phyloP scores from a whole-genome alignment of 2,329 filamentous ascomycete genomes.

The Colletotrichum sp. region DNA sequence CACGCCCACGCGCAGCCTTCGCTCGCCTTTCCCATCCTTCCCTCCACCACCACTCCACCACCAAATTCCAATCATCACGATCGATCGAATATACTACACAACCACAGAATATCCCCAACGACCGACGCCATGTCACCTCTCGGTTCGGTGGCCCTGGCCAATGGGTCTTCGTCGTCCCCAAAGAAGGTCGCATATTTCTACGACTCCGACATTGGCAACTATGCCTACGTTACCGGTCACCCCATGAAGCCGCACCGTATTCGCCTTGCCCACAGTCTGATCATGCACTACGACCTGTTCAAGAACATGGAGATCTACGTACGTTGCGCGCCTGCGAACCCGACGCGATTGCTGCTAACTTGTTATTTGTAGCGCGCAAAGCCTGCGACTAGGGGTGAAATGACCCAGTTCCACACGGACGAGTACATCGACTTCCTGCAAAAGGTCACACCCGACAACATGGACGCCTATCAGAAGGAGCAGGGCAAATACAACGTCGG shows the following conservation, averaged over 20 bases:
- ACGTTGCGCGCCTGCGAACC: slow-evolving; percentile 51
- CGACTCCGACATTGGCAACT: slow-evolving; percentile 97
- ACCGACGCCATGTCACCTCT: slow-evolving; percentile 29
- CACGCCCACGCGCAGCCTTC: slow-evolving; percentile 15
- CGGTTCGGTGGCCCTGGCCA: slow-evolving; percentile 50
- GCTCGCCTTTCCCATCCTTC: slow-evolving; percentile 13
- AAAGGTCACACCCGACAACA: slow-evolving; percentile 98
- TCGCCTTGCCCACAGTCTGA: slow-evolving; percentile 91
- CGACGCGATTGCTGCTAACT: neutral
- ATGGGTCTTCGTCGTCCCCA: slow-evolving; percentile 47
- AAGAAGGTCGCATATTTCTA: slow-evolving; percentile 98
- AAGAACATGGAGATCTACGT: slow-evolving; percentile 97
- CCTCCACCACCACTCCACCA: neutral
- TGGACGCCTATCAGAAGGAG: slow-evolving; percentile 91
- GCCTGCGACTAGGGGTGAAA: slow-evolving; percentile 86
- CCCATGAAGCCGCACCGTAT: slow-evolving; percentile 99
- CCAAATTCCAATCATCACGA: neutral
- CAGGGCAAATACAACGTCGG: slow-evolving; percentile 94
- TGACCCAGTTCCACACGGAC: slow-evolving; percentile 92
- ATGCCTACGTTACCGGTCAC: slow-evolving; percentile 95
- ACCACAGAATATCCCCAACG: neutral
- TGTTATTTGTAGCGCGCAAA: slow-evolving; percentile 70
- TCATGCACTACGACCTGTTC: slow-evolving; percentile 95
- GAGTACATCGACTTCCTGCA: slow-evolving; percentile 95
- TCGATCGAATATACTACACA: neutral